A percentile compares a stretch with the other conserved stretches of the same genome.
Conservation (phyloP, 345 rosid genomes). For the Aquilaria sinensis region DNA sequence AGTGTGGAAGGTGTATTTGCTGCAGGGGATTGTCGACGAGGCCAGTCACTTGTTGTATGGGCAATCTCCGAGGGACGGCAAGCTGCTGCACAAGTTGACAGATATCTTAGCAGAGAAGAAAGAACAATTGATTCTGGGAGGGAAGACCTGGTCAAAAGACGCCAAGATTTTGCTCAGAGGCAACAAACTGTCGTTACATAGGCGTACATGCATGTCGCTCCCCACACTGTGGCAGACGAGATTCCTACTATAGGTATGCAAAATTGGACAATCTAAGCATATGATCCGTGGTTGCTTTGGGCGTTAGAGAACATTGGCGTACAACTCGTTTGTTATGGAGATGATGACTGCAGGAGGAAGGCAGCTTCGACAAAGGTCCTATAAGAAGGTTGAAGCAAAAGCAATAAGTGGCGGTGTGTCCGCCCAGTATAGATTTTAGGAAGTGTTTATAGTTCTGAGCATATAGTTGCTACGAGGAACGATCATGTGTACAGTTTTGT, state of each 20-base stretch:
- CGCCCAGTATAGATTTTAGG: conserved; percentile 7
- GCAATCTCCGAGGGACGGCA: conserved; percentile 98
- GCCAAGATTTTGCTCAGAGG: conserved; percentile 26
- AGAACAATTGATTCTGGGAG: conserved; percentile 8
- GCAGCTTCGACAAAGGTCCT: neutral
- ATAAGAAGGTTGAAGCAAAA: conserved; percentile 1
- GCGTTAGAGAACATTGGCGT: no score
- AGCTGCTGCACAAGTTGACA: conserved; percentile 88
- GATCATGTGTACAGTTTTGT: conserved; percentile 38
- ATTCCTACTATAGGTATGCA: no score
- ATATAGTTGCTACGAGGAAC: neutral
- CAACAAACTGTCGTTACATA: conserved; percentile 41
- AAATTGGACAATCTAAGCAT: no score
- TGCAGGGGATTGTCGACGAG: conserved; percentile 96
- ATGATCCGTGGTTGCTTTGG: no score
- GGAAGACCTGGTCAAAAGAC: conserved; percentile 22
- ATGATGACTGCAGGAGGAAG: neutral
- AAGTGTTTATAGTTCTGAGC: conserved; percentile 17
- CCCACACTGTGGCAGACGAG: neutral
- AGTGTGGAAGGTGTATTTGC: conserved; percentile 84
- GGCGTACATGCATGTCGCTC: neutral
- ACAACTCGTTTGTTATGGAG: neutral
- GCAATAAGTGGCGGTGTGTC: neutral
- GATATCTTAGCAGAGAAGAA: conserved; percentile 39
- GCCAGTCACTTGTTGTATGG: conserved; percentile 98